Evolutionary conservation across 2,329 filamentous ascomycete genomes (phyloP).

Genomic region (Fusarium guadeloupense): DNA sequence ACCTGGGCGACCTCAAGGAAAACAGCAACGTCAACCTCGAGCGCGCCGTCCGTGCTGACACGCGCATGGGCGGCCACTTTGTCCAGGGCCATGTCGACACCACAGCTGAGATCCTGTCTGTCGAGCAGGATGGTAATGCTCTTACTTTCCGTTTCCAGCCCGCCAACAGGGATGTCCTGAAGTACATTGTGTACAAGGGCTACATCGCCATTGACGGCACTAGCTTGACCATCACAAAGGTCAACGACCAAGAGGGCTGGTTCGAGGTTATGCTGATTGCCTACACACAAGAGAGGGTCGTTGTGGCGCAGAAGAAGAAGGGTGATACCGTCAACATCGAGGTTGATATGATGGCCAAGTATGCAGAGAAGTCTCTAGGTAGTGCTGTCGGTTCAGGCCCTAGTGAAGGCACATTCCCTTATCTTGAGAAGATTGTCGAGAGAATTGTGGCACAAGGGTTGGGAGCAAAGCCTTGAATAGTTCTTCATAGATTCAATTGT

Average conservation of each 20-base stretch:
- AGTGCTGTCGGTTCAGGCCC: slow-evolving; percentile 70
- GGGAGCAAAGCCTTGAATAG: slow-evolving; percentile 40
- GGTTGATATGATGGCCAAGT: slow-evolving; percentile 88
- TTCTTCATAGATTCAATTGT: slow-evolving; percentile 15
- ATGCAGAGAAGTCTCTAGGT: slow-evolving; percentile 87
- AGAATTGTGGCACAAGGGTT: slow-evolving; percentile 75
- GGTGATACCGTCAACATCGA: slow-evolving; percentile 91
- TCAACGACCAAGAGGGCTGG: slow-evolving; percentile 80
- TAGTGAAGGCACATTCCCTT: slow-evolving; percentile 58
- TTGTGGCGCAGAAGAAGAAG: slow-evolving; percentile 78
- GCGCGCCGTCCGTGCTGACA: slow-evolving; percentile 87
- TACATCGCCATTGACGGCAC: slow-evolving; percentile 95
- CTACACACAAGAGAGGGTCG: slow-evolving; percentile 93
- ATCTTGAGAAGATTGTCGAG: slow-evolving; percentile 77
- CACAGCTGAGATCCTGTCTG: slow-evolving; percentile 76
- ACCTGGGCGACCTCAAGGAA: slow-evolving; percentile 78
- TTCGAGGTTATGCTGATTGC: slow-evolving; percentile 98
- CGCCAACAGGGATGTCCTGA: slow-evolving; percentile 72
- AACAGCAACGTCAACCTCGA: slow-evolving; percentile 87
- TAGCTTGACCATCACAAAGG: slow-evolving; percentile 89
- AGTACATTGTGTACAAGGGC: slow-evolving; percentile 95
- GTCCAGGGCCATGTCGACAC: slow-evolving; percentile 98
- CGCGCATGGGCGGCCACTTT: slow-evolving; percentile 97
- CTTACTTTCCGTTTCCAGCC: slow-evolving; percentile 86
- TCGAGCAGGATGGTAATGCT: slow-evolving; percentile 87